Evolutionary conservation across 257 asterid species (phyloP), one percentile per base, ranked within the genome.

Genomic region (Gentiana dahurica): DNA sequence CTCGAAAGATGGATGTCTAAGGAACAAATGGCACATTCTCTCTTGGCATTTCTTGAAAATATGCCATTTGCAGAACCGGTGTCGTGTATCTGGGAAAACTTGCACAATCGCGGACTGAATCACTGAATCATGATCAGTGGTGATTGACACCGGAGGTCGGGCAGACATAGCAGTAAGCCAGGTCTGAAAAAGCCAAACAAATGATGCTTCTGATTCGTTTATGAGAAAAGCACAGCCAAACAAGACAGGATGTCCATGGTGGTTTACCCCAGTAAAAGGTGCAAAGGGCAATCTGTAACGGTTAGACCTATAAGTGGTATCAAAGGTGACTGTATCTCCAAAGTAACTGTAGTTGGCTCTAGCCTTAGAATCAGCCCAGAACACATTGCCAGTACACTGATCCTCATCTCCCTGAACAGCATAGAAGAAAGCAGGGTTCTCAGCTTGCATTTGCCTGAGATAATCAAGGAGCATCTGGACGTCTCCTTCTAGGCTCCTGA

Each of bases 11-110:
- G 89, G 95, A 63, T 92, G 85, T 60, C 67, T 63, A 38, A 76
- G 94, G 71, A 88, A 70, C 73, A 88, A 77, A 36, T 83, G 81
- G 7, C 95, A 88, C 69, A 88, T 65, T 57, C 82, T 88, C 74
- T 92, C 99, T 71, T 85, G 99, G 75, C 95, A 85, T 70, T 92
- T 90, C 69, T 92, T 88, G 68, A 85, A 88, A 39, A 92, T 88
- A 72, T 88, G 94, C 99, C 99, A 92, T 74, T 92, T 88, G 73
- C 99, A 92, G 79, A 85, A 88, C 47, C 97, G 84, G 59, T 92
- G 99, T 3, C 94, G 94, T 12, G 94, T 61, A 52, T 77, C 70
- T 2, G 97, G 95, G 65, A 88, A 79, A 56, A 88, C 95, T 69
- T 80, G 94, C 77, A 63, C 71, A 57, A 92, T 55, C 49, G 97